Conservation (phyloP, 202 grass and related monocot species). For the Eragrostis tef region DNA sequence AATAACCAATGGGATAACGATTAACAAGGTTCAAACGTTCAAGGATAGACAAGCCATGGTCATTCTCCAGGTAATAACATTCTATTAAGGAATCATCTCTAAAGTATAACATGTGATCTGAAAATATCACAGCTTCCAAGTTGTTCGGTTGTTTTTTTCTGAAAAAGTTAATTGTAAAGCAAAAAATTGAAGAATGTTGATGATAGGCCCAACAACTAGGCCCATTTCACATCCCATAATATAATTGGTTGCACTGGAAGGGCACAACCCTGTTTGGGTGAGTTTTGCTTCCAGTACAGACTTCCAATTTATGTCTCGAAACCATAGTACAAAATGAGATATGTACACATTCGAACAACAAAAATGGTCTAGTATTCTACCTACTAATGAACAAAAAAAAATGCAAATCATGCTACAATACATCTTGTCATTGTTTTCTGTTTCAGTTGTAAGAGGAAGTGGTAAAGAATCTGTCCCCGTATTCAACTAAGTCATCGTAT, state of each 20-base stretch:
- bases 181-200: background rate
- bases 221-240: background rate
- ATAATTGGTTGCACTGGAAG: background rate
- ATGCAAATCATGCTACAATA: background rate
- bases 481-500: background rate
- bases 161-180: background rate
- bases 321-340: background rate
- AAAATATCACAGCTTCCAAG: background rate
- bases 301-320: background rate
- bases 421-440: background rate
- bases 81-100: background rate
- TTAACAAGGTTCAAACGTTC: background rate
- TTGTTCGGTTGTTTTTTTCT: background rate
- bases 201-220: background rate
- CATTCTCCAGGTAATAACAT: background rate
- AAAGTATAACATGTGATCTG: background rate
- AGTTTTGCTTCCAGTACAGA: background rate
- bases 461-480: background rate
- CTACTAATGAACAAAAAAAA: conserved; percentile 15
- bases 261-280: background rate
- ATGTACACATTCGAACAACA: conserved; percentile 9
- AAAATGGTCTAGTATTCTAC: background rate
- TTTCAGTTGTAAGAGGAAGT: background rate
- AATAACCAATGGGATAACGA: background rate
- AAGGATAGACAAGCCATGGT: background rate